Percentiles rank a stretch among this genome's conserved stretches.
Evolutionary conservation across 2,329 filamentous ascomycete species (phyloP).

Genomic region (Aspergillus fructus): DNA sequence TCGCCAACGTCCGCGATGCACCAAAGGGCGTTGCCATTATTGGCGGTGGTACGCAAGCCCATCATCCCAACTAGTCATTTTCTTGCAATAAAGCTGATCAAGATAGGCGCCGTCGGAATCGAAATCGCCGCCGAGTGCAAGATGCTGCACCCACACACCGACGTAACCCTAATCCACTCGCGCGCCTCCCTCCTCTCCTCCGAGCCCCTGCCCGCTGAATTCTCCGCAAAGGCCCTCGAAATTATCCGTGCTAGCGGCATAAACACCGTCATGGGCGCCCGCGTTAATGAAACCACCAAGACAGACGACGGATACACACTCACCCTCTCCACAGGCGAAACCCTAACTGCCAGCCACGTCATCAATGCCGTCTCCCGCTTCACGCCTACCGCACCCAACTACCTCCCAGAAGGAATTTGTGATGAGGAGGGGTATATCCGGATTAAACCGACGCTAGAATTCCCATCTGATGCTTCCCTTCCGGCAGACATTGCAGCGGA

Average conservation of each 20-base stretch:
- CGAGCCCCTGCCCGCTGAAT: constrained; percentile 68
- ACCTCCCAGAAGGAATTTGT: constrained; percentile 60
- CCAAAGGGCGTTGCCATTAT: constrained; percentile 61
- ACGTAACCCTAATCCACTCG: constrained; percentile 75
- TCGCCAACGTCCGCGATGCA: constrained; percentile 47
- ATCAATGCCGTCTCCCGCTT: constrained; percentile 68
- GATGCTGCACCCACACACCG: constrained; percentile 60
- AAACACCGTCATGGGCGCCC: constrained; percentile 29
- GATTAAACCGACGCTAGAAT: constrained; percentile 58
- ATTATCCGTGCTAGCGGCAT: constrained; percentile 65
- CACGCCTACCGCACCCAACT: constrained; percentile 58
- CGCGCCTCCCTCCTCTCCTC: constrained; percentile 68
- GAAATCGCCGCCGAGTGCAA: constrained; percentile 82
- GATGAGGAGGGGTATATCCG: constrained; percentile 66
- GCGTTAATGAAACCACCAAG: constrained; percentile 26
- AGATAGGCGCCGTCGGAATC: constrained; percentile 68
- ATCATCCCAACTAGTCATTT: too few relatives aligned
- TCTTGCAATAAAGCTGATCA: not conserved
- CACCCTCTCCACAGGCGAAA: constrained; percentile 60
- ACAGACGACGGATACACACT: constrained; percentile 36
- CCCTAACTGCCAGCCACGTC: constrained; percentile 62
- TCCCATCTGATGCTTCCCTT: constrained; percentile 45
- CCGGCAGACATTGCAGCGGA: constrained; percentile 51
- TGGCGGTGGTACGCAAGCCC: constrained; percentile 57
- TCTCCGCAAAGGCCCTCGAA: constrained; percentile 58